Percentiles rank a stretch among this genome's conserved stretches.
Evolutionary conservation across 2,329 filamentous ascomycete species (phyloP).

Genomic region (Monosporascus sp.): DNA sequence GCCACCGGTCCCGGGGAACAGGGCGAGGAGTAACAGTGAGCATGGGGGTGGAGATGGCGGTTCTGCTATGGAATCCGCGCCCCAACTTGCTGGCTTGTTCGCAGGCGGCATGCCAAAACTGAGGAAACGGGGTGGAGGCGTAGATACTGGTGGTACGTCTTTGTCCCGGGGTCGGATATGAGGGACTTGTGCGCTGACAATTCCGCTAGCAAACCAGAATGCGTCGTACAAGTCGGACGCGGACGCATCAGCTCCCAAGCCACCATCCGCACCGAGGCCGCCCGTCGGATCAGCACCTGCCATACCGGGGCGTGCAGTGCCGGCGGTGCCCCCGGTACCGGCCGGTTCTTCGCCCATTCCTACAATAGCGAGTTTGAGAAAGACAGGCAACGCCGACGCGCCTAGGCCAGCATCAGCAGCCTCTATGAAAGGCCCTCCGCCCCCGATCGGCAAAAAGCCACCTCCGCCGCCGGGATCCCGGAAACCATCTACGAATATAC

Average conservation of each 20-base stretch:
- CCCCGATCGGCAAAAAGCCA: constrained; percentile 71
- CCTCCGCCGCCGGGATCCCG: constrained; percentile 56
- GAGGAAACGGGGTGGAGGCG: constrained; percentile 75
- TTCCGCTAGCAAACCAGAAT: constrained; percentile 50
- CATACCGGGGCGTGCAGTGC: constrained; percentile 43
- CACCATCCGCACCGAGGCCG: constrained; percentile 49
- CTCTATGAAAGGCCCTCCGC: constrained; percentile 64
- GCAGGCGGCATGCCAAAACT: constrained; percentile 94
- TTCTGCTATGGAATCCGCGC: constrained; percentile 49
- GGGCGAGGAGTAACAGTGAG: constrained; percentile 82
- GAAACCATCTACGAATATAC: constrained; percentile 42
- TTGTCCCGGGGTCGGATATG: neutral
- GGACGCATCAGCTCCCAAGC: constrained; percentile 54
- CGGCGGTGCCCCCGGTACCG: constrained; percentile 36
- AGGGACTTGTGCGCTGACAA: constrained; percentile 13
- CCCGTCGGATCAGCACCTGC: constrained; percentile 53
- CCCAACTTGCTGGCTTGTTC: constrained; percentile 83
- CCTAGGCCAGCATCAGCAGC: constrained; percentile 54
- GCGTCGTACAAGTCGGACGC: constrained; percentile 77
- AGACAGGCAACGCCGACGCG: constrained; percentile 41
- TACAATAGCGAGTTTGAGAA: constrained; percentile 56
- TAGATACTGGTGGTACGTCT: constrained; percentile 62
- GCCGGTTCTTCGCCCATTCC: constrained; percentile 45
- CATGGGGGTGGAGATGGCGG: constrained; percentile 44
- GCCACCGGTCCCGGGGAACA: constrained; percentile 64